Evolutionary conservation across 169 alveolate genomes (phyloP).

Genomic region (Cystoisospora suis): DNA sequence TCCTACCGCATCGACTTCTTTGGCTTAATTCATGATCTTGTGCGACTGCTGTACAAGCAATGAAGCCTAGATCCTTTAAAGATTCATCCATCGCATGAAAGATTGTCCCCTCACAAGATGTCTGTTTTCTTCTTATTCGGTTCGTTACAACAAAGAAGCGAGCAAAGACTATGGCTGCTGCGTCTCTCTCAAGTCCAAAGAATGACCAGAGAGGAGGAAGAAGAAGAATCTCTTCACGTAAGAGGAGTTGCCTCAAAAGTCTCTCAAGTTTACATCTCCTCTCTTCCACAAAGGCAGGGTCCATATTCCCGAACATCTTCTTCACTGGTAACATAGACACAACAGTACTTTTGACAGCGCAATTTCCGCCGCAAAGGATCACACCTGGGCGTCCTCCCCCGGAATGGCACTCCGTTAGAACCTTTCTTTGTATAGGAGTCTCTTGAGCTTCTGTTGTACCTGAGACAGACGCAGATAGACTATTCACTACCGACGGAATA

Average conservation of each 20-base stretch:
- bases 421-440: too few species aligned
- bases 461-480: background rate
- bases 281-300: slow-evolving; percentile 6
- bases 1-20: too few species aligned
- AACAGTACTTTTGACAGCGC: background rate
- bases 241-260: background rate
- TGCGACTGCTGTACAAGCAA: background rate
- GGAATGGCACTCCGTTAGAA: too few species aligned
- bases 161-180: background rate
- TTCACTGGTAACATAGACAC: background rate
- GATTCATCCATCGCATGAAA: background rate
- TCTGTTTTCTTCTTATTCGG: background rate
- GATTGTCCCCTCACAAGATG: background rate
- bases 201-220: background rate
- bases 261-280: slow-evolving; percentile 4
- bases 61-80: background rate
- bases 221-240: background rate
- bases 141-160: slow-evolving; percentile 5
- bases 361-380: background rate
- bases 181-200: background rate
- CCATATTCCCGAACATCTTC: background rate
- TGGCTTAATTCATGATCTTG: too few species aligned
- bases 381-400: too few species aligned
- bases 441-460: too few species aligned
- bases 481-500: background rate